Evolutionary conservation across 805 yeast species (phyloP).

Genomic region (Schwanniomyces polymorphus): DNA sequence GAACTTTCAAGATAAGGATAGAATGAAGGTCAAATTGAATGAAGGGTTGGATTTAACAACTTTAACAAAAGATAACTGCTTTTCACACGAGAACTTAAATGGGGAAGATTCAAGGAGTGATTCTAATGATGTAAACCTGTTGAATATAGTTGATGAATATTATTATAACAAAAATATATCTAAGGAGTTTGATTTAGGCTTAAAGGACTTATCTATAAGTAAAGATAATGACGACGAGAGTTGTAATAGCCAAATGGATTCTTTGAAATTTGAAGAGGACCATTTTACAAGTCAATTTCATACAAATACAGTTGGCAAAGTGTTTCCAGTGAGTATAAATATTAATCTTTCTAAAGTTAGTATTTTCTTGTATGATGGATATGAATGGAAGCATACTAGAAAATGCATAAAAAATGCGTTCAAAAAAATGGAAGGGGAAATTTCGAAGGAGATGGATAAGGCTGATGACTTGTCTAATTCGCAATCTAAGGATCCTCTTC

Average conservation of each 20-base stretch:
- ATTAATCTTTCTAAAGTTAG: slow-evolving; percentile 38
- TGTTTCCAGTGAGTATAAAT: slow-evolving; percentile 26
- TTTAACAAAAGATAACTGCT: slow-evolving; percentile 10
- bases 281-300: slow-evolving; percentile 16
- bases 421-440: slow-evolving; percentile 55
- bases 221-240: not conserved
- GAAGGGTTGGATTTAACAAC: slow-evolving; percentile 35
- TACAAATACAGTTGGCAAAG: not conserved
- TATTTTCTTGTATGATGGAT: slow-evolving; percentile 78
- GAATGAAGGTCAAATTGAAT: slow-evolving; percentile 45
- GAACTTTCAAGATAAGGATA: slow-evolving; percentile 57
- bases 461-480: not conserved
- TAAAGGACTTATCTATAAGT: not conserved
- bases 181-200: not conserved
- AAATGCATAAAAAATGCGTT: slow-evolving; percentile 65
- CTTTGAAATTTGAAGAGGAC: slow-evolving; percentile 22
- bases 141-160: slow-evolving; percentile 19
- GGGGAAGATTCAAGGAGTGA: not conserved
- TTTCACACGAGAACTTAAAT: not conserved
- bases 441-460: slow-evolving; percentile 24
- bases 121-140: not conserved
- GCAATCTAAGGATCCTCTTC: not conserved
- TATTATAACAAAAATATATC: slow-evolving; percentile 5
- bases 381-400: slow-evolving; percentile 85
- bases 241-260: slow-evolving; percentile 2